Base-by-base conservation (phyloP, 2,329 filamentous ascomycete species). In the Celoporthe dispersa region DNA sequence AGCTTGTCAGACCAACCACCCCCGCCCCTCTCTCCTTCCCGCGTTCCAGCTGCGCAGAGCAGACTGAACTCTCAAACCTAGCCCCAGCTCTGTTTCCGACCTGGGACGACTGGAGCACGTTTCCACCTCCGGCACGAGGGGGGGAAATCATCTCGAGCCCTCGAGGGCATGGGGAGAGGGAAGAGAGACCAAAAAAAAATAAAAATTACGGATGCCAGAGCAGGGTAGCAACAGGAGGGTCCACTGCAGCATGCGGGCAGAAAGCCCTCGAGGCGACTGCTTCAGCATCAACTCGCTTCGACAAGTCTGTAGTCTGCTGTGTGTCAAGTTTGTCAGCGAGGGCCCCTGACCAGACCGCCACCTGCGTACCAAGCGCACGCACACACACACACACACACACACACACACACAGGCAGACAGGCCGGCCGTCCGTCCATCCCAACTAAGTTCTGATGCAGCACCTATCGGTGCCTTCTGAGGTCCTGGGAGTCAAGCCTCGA, bases 261-360 rank as follows among this genome's bases (percentile, higher is more conserved):
- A n/a, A 48, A 44, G n/a, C 19, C 37, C 35, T 59, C 51, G 39
- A 35, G 11, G 3, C 1, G 9, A 37, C 19, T 33, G 62, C 39
- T 44, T 53, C 44, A 35, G 63, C 63, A 64, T 64, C 63, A 64
- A 64, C 39, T 64, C 53, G 53, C 53, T 31, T 57, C 25, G 57
- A 60, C 57, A 28, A 62, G 59, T 25, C 60, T 19, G 51, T 48
- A 41, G 19, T 66, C 64, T 37, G 33, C 19, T 61, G 16, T 67
- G 66, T 67, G 65, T 67, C 66, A 61, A 51, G 57, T 67, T 25
- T 53, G 66, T 37, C 65, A 67, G 65, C 48, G 39, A 53, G 22
- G 37, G n/a, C 65, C 65, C 65, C 65, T 67, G 65, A 41, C 51
- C 64, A 60, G 64, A 66, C 64, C 64, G 53, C 53, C 53, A 66